phyloP scores from a whole-genome alignment of 352 stramenopile genomes.

The Lagenidium giganteum region DNA sequence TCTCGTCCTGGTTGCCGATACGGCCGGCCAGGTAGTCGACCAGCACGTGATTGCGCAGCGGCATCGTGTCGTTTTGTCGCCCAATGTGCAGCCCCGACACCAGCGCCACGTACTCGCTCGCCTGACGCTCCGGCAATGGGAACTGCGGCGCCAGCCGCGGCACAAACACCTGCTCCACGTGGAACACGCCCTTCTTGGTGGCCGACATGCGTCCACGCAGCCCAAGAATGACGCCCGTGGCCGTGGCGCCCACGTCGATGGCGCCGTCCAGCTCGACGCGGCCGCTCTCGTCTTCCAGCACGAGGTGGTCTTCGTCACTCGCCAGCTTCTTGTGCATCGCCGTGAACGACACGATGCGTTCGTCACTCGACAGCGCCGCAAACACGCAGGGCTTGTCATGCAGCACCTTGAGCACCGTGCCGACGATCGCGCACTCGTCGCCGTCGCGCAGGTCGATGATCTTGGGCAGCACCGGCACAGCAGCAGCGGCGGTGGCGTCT shows the following conservation, averaged over 20 bases:
- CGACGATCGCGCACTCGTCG: slow-evolving; percentile 65
- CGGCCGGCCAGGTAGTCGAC: slow-evolving; percentile 75
- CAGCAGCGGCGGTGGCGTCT: background rate
- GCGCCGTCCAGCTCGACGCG: slow-evolving; percentile 66
- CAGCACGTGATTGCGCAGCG: slow-evolving; percentile 55
- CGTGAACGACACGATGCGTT: slow-evolving; percentile 39
- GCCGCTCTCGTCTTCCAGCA: slow-evolving; percentile 88
- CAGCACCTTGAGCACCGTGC: slow-evolving; percentile 83
- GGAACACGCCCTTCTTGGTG: slow-evolving; percentile 33
- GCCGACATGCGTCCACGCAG: slow-evolving; percentile 53
- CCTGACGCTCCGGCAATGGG: slow-evolving; percentile 31
- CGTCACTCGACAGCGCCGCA: slow-evolving; percentile 62
- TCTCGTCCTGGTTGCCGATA: slow-evolving; percentile 47
- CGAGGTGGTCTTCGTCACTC: slow-evolving; percentile 63
- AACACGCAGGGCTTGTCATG: slow-evolving; percentile 77
- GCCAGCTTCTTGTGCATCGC: slow-evolving; percentile 31
- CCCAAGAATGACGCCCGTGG: slow-evolving; percentile 74
- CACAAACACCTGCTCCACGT: slow-evolving; percentile 56
- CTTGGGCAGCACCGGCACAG: slow-evolving; percentile 51
- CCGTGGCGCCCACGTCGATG: slow-evolving; percentile 40
- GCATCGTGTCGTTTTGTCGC: slow-evolving; percentile 24
- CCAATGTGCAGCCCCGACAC: slow-evolving; percentile 55
- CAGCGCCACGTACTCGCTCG: slow-evolving; percentile 62
- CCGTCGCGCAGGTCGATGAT: slow-evolving; percentile 75
- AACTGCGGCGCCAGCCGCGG: slow-evolving; percentile 43